Conservation (phyloP, 306 rosid genomes). For the Prunus davidiana region DNA sequence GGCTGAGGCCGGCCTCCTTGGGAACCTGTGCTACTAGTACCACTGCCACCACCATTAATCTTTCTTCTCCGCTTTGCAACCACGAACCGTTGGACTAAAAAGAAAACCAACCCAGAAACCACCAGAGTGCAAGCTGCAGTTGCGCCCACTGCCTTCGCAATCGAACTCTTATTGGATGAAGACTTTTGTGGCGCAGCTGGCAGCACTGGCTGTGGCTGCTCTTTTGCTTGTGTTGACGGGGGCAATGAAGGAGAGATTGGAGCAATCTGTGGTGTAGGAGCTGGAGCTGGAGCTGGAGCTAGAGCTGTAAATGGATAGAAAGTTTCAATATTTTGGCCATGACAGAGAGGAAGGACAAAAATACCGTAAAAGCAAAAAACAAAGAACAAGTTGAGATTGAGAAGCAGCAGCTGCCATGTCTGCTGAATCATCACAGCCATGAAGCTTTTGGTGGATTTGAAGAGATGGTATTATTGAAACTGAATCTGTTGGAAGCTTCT, state of each 20-base stretch:
- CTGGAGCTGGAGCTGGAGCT: constrained; percentile 19
- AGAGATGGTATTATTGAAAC: background rate
- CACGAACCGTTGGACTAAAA: constrained; percentile 29
- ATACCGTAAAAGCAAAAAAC: constrained; percentile 10
- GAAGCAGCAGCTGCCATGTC: constrained; percentile 29
- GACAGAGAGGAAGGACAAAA: constrained; percentile 15
- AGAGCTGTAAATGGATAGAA: constrained; percentile 36
- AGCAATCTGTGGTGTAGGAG: background rate
- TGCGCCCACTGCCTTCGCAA: constrained; percentile 56
- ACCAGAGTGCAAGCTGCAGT: constrained; percentile 64
- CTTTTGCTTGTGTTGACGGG: constrained; percentile 17
- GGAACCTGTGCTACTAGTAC: constrained; percentile 4
- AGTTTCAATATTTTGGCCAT: constrained; percentile 68
- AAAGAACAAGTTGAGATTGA: constrained; percentile 9
- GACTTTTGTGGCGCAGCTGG: constrained; percentile 22
- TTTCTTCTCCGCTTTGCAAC: constrained; percentile 29
- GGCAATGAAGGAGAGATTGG: background rate
- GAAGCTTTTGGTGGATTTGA: constrained; percentile 19
- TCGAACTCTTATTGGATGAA: constrained; percentile 28
- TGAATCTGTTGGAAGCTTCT: constrained; percentile 22
- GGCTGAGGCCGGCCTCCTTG: constrained; percentile 6
- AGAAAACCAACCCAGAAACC: constrained; percentile 50
- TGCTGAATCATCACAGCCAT: constrained; percentile 41
- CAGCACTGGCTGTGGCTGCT: background rate
- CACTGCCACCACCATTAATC: background rate